Conservation (phyloP, 1,284 basidiomycete genomes). For the Omphalotus olearius region DNA sequence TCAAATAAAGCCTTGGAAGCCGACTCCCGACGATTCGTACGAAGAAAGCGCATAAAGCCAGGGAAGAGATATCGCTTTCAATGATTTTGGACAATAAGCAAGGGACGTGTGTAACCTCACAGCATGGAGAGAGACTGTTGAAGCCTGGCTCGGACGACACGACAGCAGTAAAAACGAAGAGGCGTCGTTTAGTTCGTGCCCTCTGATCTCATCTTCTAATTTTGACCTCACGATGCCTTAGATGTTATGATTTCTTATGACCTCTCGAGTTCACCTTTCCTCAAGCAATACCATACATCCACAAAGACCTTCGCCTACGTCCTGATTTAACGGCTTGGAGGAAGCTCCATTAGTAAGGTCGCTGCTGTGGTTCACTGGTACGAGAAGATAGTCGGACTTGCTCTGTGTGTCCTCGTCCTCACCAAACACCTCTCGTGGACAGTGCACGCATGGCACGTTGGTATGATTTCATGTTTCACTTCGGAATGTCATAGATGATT, state of each 20-base stretch:
- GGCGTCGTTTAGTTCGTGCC: conserved; percentile 65
- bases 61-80: conserved; percentile 54
- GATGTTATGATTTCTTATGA: conserved; percentile 49
- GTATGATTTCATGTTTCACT: too few species aligned
- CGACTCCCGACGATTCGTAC: conserved; percentile 63
- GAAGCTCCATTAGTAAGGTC: conserved; percentile 62
- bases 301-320: conserved; percentile 55
- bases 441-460: too few species aligned
- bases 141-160: conserved; percentile 36
- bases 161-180: conserved; percentile 52
- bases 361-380: conserved; percentile 67
- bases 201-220: not conserved
- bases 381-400: conserved; percentile 54
- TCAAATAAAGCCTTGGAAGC: conserved; percentile 59
- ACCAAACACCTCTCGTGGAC: too few species aligned
- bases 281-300: conserved; percentile 59
- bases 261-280: conserved; percentile 48
- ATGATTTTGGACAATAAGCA: conserved; percentile 28
- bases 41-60: conserved; percentile 62
- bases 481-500: too few species aligned
- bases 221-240: conserved; percentile 18
- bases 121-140: conserved; percentile 72
- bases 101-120: conserved; percentile 56
- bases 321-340: conserved; percentile 69
- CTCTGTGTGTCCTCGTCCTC: not conserved